Evolutionary conservation across 495 filamentous ascomycete genomes (phyloP), one percentile per base, ranked within the genome.

Genomic region (Talaromyces stipitatus): DNA sequence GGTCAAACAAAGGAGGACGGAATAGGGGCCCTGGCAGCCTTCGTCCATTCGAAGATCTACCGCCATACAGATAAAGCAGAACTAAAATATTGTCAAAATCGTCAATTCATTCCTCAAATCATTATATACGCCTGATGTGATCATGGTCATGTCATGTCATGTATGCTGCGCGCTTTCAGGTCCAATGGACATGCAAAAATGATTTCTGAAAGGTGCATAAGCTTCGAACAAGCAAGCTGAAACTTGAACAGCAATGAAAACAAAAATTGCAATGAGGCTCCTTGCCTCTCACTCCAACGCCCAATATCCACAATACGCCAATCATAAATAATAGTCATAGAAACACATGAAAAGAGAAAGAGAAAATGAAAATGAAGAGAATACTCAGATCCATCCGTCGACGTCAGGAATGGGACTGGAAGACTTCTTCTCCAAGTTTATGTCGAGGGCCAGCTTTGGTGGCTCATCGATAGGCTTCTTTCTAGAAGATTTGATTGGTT

Each of bases 401-500:
- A 74, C 27, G 28, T 69, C 68, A 50, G 68, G 68, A 4, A 54
- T 54, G 38, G 53, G 53, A 12, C 28, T 62, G 24, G 61, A 53
- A 43, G 26, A 43, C 5, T 64, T 64, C 30, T 58, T 58, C 4
- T 71, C 63, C 10, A 72, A 57, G 57, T 74, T 66, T 11, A 77
- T 60, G 1, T 66, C 67, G 16, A 77, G 63, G 30, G 75, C 70
- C 29, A 77, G 60, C 58, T 70, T 69, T 1, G 74, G 74, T 51
- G 74, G 74, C 23, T 77, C 74, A 23, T 72, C 71, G 16, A 77
- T 12, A 6, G 66, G 45, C 6, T 69, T 68, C 66, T 76, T 77
- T 50, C 65, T 70, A 6, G 73, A 71, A 33, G 71, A 71, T 59
- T 77, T 77, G 55, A 70, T 68, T 3, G 70, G 69, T 52, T 76